Conservation (phyloP, 2,329 filamentous ascomycete species). For the Colletotrichum plurivorum region DNA sequence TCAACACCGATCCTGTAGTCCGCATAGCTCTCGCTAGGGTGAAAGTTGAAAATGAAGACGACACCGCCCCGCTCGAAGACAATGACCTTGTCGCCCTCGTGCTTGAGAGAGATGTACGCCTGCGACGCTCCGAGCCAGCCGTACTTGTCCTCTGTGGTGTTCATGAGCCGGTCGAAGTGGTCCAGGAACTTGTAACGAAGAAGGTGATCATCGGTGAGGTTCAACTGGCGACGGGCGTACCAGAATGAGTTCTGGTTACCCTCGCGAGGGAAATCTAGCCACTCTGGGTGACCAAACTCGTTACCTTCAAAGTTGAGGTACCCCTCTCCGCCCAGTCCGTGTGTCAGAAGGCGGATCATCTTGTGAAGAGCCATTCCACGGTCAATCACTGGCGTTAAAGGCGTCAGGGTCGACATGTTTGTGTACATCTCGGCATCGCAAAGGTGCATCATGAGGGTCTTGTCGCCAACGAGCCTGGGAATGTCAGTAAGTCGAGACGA, state of each 20-base stretch:
- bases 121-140: constrained; percentile 91
- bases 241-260: constrained; percentile 95
- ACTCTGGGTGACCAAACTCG: constrained; percentile 98
- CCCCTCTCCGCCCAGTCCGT: constrained; percentile 92
- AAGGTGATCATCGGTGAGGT: constrained; percentile 87
- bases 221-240: constrained; percentile 94
- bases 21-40: constrained; percentile 85
- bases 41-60: constrained; percentile 97
- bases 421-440: constrained; percentile 98
- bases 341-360: constrained; percentile 95
- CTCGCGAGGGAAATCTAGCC: constrained; percentile 96
- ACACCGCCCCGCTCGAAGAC: constrained; percentile 94
- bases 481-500: neutral
- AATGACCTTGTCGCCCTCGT: constrained; percentile 93
- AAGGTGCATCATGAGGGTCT: constrained; percentile 97
- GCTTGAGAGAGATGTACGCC: constrained; percentile 93
- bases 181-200: constrained; percentile 94
- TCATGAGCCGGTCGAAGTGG: constrained; percentile 94
- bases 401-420: constrained; percentile 90
- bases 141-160: constrained; percentile 87
- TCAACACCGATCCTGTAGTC: constrained; percentile 96
- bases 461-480: constrained; percentile 90
- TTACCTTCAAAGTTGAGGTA: constrained; percentile 99
- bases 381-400: constrained; percentile 90
- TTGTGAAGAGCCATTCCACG: constrained; percentile 95